Percentiles rank a stretch among this genome's conserved stretches.
Conservation (phyloP, 176 grass and related monocot species). For the Oryza meyeriana region DNA sequence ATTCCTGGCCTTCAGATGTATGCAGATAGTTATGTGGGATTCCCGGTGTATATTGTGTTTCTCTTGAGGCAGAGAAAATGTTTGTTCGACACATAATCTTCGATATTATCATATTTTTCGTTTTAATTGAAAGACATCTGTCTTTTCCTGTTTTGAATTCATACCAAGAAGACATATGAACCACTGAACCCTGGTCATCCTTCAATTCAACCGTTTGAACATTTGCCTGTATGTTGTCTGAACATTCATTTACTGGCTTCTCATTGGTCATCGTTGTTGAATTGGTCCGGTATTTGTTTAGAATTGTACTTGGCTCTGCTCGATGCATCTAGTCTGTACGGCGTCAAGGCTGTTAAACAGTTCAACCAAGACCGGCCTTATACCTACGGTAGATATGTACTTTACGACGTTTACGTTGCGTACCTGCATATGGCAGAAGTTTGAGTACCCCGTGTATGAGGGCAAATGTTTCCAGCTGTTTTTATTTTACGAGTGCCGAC, state of each 20-base stretch:
- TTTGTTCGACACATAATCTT: neutral
- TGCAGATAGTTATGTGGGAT: slow-evolving; percentile 18
- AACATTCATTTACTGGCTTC: neutral
- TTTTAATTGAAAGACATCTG: neutral
- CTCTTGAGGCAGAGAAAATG: slow-evolving; percentile 1
- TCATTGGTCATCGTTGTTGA: slow-evolving; percentile 29
- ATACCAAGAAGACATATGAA: neutral
- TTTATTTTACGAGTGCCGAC: neutral
- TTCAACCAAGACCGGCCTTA: slow-evolving; percentile 15
- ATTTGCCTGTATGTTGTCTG: neutral
- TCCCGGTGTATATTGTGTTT: slow-evolving; percentile 32
- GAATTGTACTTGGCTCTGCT: neutral
- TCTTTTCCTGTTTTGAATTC: neutral
- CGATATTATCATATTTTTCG: neutral
- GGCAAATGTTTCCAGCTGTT: neutral
- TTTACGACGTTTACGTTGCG: neutral
- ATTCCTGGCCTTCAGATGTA: slow-evolving; percentile 24
- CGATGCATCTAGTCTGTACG: neutral
- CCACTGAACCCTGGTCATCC: neutral
- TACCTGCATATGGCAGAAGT: too few relatives aligned
- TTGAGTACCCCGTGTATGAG: neutral
- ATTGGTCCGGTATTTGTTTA: slow-evolving; percentile 18
- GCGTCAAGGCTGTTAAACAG: neutral
- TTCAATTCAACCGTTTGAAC: slow-evolving; percentile 32
- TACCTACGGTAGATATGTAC: neutral